A percentile compares a stretch with the other conserved stretches of the same genome.
Conservation (phyloP, 805 yeast genomes). For the Komagataella mondaviorum region DNA sequence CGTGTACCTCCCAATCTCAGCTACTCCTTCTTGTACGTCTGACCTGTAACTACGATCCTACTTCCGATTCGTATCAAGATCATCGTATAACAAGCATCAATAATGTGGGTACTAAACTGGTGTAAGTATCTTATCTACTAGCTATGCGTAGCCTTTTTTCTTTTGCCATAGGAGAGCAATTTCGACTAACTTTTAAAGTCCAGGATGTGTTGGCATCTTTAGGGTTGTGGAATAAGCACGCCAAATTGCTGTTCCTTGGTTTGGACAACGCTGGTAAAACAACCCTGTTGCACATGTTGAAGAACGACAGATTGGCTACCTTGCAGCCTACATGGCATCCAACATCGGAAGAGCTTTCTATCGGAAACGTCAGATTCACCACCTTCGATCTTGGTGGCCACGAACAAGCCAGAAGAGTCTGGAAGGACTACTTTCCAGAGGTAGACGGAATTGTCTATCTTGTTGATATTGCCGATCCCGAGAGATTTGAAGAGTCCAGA, state of each 20-base stretch:
- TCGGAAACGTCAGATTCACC: constrained; percentile 92
- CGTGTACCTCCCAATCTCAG: not conserved
- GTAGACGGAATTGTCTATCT: constrained; percentile 94
- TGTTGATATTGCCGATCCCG: constrained; percentile 95
- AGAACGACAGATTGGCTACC: constrained; percentile 94
- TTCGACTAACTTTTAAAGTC: constrained; percentile 22
- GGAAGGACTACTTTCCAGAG: constrained; percentile 99
- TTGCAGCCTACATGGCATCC: constrained; percentile 98
- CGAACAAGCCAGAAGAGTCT: constrained; percentile 95
- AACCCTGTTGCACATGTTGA: constrained; percentile 71
- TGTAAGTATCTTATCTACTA: constrained; percentile 15
- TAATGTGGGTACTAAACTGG: constrained; percentile 25
- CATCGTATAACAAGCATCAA: not conserved
- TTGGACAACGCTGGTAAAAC: constrained; percentile 98
- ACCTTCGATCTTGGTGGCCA: constrained; percentile 99
- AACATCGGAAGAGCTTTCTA: constrained; percentile 94
- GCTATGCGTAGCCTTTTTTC: not conserved
- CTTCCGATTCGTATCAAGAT: not conserved
- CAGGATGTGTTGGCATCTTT: constrained; percentile 67
- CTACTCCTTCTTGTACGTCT: not conserved
- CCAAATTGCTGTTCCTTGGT: constrained; percentile 90
- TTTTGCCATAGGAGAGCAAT: not conserved
- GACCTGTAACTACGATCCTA: not conserved
- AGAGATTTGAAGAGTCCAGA: constrained; percentile 87
- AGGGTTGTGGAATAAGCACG: constrained; percentile 88